phyloP scores from a whole-genome alignment of 306 rosid genomes.

The Carpinus viminea region DNA sequence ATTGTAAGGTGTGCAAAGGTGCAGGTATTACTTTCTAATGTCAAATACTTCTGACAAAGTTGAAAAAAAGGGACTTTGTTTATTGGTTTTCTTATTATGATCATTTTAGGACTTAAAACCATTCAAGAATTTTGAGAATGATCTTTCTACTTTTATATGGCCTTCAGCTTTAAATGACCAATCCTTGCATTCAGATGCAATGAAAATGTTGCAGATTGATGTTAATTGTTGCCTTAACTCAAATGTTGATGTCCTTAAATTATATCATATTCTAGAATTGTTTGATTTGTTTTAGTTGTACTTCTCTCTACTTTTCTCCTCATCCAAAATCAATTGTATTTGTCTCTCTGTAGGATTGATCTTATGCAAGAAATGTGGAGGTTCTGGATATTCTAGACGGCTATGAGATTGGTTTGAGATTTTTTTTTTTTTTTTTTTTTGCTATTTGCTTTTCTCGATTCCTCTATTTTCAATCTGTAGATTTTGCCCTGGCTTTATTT shows the following conservation, averaged over 20 bases:
- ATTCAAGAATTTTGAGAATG: background rate
- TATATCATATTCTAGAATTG: background rate
- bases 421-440: background rate
- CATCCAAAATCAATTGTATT: slow-evolving; percentile 18
- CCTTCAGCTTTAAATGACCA: slow-evolving; percentile 5
- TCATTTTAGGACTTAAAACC: background rate
- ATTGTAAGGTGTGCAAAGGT: slow-evolving; percentile 95
- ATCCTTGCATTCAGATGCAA: background rate
- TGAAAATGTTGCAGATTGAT: background rate
- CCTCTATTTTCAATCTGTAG: slow-evolving; percentile 8
- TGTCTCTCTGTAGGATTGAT: slow-evolving; percentile 64
- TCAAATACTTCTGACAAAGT: background rate
- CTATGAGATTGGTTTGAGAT: slow-evolving; percentile 42
- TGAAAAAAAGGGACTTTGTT: background rate
- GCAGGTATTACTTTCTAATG: slow-evolving; percentile 63
- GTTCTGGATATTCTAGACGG: slow-evolving; percentile 96
- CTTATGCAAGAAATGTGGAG: slow-evolving; percentile 94
- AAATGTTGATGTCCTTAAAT: background rate
- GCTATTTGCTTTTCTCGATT: background rate
- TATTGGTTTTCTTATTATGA: background rate
- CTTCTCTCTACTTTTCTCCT: slow-evolving; percentile 13
- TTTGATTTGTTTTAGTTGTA: background rate
- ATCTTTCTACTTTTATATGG: background rate
- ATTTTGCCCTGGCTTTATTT: background rate
- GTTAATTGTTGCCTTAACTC: background rate